These are phyloP conservation scores for Leishmania arabica DNA, from an alignment of 208 protist genomes.

Conservation along the genomic window DNA sequence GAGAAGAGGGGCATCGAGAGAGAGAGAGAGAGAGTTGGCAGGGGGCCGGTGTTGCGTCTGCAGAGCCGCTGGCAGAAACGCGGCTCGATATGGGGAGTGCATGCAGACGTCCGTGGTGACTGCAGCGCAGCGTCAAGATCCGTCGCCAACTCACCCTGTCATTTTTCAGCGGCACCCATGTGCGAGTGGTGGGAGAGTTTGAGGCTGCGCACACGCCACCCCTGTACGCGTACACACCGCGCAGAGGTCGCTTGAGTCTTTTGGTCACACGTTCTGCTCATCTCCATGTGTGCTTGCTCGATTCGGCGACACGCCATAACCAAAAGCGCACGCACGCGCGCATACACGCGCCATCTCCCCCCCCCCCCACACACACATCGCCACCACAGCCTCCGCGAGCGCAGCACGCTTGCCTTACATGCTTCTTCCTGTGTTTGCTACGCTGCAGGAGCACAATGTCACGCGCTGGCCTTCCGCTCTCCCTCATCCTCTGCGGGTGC, in stretches of 20 bases:
- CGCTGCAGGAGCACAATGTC: background rate
- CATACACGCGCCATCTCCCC: background rate
- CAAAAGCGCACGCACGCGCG: no score
- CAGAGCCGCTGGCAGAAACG: background rate
- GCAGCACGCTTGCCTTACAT: no score
- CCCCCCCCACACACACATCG: no score
- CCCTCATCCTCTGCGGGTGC: background rate
- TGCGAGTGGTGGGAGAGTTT: background rate
- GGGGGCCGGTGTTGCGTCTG: background rate
- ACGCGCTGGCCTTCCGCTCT: background rate
- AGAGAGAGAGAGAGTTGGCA: background rate
- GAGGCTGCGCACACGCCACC: background rate
- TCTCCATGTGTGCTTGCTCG: background rate
- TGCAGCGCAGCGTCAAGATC: background rate
- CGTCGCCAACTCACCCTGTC: background rate
- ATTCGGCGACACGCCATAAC: background rate
- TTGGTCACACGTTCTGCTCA: background rate
- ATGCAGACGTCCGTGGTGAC: background rate
- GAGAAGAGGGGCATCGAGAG: background rate
- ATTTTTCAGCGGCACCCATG: background rate
- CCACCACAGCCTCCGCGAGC: no score
- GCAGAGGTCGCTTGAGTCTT: background rate
- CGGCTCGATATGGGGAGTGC: background rate
- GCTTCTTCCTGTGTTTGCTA: background rate
- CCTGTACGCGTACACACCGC: background rate